These are phyloP conservation scores for Cystoderma amianthinum DNA, from an alignment of 768 basidiomycete species.

Conservation along the genomic window DNA sequence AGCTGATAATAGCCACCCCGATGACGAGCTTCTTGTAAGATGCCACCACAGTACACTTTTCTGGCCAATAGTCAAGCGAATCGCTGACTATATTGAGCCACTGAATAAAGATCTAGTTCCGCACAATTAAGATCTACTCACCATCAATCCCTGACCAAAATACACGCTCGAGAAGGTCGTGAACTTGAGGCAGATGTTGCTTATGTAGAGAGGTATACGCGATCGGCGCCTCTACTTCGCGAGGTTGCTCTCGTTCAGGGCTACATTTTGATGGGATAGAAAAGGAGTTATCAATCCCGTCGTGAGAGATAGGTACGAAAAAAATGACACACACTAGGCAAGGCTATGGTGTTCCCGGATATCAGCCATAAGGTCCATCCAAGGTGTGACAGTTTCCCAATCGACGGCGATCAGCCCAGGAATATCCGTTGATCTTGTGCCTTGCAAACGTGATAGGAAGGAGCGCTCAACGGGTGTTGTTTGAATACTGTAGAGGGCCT, in stretches of 20 bases:
- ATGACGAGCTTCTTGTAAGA: conserved; percentile 66
- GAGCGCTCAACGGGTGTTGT: conserved; percentile 63
- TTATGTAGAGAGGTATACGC: conserved; percentile 53
- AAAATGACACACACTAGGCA: conserved; percentile 59
- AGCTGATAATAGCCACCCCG: conserved; percentile 69
- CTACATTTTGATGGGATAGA: conserved; percentile 23
- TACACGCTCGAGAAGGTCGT: conserved; percentile 56
- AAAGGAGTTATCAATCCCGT: conserved; percentile 1
- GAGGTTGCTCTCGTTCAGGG: conserved; percentile 41
- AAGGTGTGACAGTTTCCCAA: conserved; percentile 66
- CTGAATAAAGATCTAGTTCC: conserved; percentile 1
- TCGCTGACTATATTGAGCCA: conserved; percentile 47
- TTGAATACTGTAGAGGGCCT: conserved; percentile 46
- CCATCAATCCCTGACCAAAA: conserved; percentile 81
- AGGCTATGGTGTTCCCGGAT: conserved; percentile 58
- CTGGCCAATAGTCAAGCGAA: conserved; percentile 60
- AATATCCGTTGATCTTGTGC: conserved; percentile 23
- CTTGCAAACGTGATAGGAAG: conserved; percentile 59
- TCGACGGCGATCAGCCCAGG: conserved; percentile 49
- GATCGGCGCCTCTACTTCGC: conserved; percentile 44
- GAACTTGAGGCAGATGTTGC: conserved; percentile 61
- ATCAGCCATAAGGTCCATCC: conserved; percentile 73
- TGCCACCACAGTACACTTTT: conserved; percentile 71
- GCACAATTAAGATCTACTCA: conserved; percentile 18
- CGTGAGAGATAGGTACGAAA: conserved; percentile 2